Percentiles rank a stretch among this genome's conserved stretches.
Conservation (phyloP, 768 basidiomycete species). For the Mycena maculata region DNA sequence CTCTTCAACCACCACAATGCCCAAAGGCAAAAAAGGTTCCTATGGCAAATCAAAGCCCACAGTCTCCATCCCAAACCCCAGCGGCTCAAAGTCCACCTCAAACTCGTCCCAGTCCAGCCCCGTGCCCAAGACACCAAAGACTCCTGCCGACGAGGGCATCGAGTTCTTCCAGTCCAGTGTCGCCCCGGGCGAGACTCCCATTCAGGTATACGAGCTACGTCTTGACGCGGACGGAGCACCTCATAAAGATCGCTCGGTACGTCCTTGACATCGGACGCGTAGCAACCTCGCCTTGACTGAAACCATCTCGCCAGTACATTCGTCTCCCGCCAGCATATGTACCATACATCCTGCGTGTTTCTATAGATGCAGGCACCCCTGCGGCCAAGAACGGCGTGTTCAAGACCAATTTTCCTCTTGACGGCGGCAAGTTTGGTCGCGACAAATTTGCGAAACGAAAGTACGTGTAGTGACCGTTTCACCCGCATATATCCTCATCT, state of each 20-base stretch:
- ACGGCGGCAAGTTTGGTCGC: slow-evolving; percentile 88
- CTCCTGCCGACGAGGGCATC: slow-evolving; percentile 93
- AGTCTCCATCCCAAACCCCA: slow-evolving; percentile 34
- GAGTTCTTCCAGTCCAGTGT: slow-evolving; percentile 81
- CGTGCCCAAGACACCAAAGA: slow-evolving; percentile 73
- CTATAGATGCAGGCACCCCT: slow-evolving; percentile 91
- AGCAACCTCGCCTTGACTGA: slow-evolving; percentile 21
- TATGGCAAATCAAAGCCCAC: slow-evolving; percentile 34
- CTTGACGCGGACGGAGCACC: slow-evolving; percentile 95
- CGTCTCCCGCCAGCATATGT: slow-evolving; percentile 91
- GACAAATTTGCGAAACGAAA: slow-evolving; percentile 78
- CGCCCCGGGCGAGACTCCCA: slow-evolving; percentile 65
- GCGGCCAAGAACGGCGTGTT: slow-evolving; percentile 92
- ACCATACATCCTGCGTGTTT: slow-evolving; percentile 92
- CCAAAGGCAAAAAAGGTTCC: slow-evolving; percentile 24
- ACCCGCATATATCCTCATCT: slow-evolving; percentile 35
- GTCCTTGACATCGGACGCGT: slow-evolving; percentile 41
- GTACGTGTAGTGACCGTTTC: slow-evolving; percentile 57
- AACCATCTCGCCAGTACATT: slow-evolving; percentile 74
- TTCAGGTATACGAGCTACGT: slow-evolving; percentile 87
- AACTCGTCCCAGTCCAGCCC: slow-evolving; percentile 39
- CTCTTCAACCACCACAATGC: slow-evolving; percentile 33
- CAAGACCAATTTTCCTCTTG: slow-evolving; percentile 96
- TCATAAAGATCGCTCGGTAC: slow-evolving; percentile 82
- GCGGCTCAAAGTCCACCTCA: slow-evolving; percentile 39